Percentiles rank a stretch among this genome's conserved stretches.
phyloP scores from a whole-genome alignment of 2,329 filamentous ascomycete genomes.

The Malbranchea cinnamomea region DNA sequence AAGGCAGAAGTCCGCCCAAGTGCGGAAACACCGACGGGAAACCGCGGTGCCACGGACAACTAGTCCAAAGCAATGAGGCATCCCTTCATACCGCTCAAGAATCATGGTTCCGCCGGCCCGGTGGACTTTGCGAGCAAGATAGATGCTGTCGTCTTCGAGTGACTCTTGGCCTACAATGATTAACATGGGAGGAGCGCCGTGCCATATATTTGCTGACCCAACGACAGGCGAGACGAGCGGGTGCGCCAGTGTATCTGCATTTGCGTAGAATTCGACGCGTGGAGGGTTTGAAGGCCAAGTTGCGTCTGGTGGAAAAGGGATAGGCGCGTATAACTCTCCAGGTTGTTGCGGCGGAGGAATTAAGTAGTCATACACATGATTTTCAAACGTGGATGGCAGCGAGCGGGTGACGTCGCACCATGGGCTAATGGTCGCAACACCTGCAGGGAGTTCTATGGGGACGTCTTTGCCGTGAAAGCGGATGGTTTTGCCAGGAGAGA shows the following conservation, averaged over 20 bases:
- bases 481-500: conserved; percentile 15
- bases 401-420: conserved; percentile 30
- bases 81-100: conserved; percentile 30
- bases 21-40: conserved; percentile 38
- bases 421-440: conserved; percentile 24
- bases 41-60: conserved; percentile 36
- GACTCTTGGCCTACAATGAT: conserved; percentile 28
- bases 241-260: conserved; percentile 24
- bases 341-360: conserved; percentile 15
- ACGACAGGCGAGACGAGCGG: conserved; percentile 28
- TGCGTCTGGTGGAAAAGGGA: conserved; percentile 19
- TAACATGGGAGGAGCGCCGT: conserved; percentile 26
- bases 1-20: conserved; percentile 40
- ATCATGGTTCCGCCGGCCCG: conserved; percentile 22
- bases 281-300: conserved; percentile 28
- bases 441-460: conserved; percentile 26
- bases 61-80: conserved; percentile 39
- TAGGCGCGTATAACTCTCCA: conserved; percentile 13
- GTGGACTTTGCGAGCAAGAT: conserved; percentile 27
- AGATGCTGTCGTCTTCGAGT: conserved; percentile 26
- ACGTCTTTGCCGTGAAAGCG: conserved; percentile 27
- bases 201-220: conserved; percentile 23
- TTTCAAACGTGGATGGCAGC: conserved; percentile 24
- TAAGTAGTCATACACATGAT: conserved; percentile 28
- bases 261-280: conserved; percentile 28